Percentiles rank a stretch among this genome's conserved stretches.
These are phyloP conservation scores for Elsinoe batatas DNA, from an alignment of 2,329 filamentous ascomycete species.

Conservation along the genomic window DNA sequence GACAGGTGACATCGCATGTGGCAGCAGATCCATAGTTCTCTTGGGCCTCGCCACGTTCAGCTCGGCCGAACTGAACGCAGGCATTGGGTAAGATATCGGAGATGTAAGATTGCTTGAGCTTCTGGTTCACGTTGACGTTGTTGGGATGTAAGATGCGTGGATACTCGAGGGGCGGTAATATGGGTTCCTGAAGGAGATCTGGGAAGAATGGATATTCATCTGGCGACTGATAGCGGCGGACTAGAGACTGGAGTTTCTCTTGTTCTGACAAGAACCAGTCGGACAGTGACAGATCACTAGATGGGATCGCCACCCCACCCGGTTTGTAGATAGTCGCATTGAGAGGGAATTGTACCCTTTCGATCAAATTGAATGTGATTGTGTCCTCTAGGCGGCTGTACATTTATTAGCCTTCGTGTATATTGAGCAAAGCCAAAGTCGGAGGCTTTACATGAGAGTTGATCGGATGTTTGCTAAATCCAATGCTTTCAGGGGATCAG, in stretches of 20 bases:
- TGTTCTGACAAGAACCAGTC: slow-evolving; percentile 91
- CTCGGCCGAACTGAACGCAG: slow-evolving; percentile 66
- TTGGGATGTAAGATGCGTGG: slow-evolving; percentile 81
- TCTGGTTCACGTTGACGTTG: slow-evolving; percentile 78
- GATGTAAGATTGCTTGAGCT: slow-evolving; percentile 80
- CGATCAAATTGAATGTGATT: slow-evolving; percentile 93
- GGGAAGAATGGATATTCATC: slow-evolving; percentile 98
- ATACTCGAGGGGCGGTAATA: slow-evolving; percentile 82
- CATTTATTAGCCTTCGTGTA: slow-evolving; percentile 56
- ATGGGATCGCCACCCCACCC: slow-evolving; percentile 68
- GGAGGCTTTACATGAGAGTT: slow-evolving; percentile 26
- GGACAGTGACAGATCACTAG: slow-evolving; percentile 66
- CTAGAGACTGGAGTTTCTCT: slow-evolving; percentile 81
- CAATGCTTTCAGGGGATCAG: slow-evolving; percentile 72
- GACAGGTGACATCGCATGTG: slow-evolving; percentile 78
- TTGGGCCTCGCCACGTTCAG: slow-evolving; percentile 71
- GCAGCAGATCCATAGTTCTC: slow-evolving; percentile 95
- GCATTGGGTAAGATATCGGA: slow-evolving; percentile 72
- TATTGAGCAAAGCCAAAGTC: background rate
- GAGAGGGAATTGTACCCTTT: slow-evolving; percentile 92
- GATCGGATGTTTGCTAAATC: slow-evolving; percentile 84
- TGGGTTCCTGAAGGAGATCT: slow-evolving; percentile 62
- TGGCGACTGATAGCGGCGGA: slow-evolving; percentile 88
- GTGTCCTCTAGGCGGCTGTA: slow-evolving; percentile 88
- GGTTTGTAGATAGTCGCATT: slow-evolving; percentile 80